Evolutionary conservation across 768 basidiomycete genomes (phyloP).

Genomic region (Rubroboletus pulcherrimus): DNA sequence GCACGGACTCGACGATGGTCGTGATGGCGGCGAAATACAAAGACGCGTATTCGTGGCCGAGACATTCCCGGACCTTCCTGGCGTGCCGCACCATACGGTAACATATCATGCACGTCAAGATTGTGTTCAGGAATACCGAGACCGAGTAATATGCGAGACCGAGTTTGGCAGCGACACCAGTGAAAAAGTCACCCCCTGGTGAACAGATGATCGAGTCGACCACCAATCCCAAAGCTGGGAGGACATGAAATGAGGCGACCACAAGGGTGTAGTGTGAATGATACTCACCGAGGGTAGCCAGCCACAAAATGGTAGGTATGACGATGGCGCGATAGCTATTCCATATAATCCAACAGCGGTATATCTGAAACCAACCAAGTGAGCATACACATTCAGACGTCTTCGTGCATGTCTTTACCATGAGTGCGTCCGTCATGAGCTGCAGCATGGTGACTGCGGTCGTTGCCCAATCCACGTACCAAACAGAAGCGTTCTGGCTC

Average conservation of each 20-base stretch:
- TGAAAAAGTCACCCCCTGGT: constrained; percentile 19
- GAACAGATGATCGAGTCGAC: constrained; percentile 7
- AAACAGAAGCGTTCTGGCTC: constrained; percentile 16
- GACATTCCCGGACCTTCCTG: not conserved
- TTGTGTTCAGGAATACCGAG: constrained; percentile 15
- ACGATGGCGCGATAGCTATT: constrained; percentile 7
- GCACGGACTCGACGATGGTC: constrained; percentile 21
- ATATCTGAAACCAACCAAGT: constrained; percentile 30
- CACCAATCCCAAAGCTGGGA: constrained; percentile 17
- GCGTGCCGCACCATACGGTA: constrained; percentile 15
- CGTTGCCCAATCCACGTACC: constrained; percentile 29
- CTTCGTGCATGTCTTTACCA: constrained; percentile 7
- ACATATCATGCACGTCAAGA: constrained; percentile 23
- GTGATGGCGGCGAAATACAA: not conserved
- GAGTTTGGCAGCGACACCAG: constrained; percentile 6
- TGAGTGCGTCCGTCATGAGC: constrained; percentile 33
- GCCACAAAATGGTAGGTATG: constrained; percentile 22
- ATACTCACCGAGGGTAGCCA: constrained; percentile 19
- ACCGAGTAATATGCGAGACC: constrained; percentile 17
- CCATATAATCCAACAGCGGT: constrained; percentile 39
- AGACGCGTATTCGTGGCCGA: constrained; percentile 18
- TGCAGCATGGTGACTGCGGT: constrained; percentile 27
- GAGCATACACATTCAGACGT: not conserved
- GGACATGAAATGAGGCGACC: not conserved
- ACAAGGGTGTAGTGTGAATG: not conserved